Evolutionary conservation across 306 rosid genomes (phyloP), one percentile per base, ranked within the genome.

Genomic region (Hippophae rhamnoides): DNA sequence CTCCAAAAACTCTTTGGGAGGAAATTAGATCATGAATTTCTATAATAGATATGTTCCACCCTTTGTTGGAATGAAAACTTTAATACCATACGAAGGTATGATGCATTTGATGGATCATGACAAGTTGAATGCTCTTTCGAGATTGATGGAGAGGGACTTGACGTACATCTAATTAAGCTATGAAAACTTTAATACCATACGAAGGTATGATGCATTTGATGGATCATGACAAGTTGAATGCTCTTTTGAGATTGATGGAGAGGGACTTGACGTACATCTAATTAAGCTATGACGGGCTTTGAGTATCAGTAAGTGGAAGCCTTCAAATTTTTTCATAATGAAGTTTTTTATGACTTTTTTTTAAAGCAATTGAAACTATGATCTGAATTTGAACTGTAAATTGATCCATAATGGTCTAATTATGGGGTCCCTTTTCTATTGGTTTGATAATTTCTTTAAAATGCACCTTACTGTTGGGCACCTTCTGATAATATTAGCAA

Each of bases 121-220:
- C 53, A 80, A 76, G 69, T 89, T 85, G 75, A 92, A 77, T 57
- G 64, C 42, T 72, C 96, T 87, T 54, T 5, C 18, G 68, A 78
- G 77, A 59, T 41, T 85, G 72, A 62, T 41, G 85, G 86, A 81
- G 98, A 92, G 65, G 95, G 86, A 57, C 82, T 92, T 67, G 93
- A 87, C 70, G 86, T 72, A 43, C 93, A 18, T 0, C 18, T 18
- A 92, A 63, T 78, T 87, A 69, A 92, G 95, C 72, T 85, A 83
- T 69, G 98, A 92, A n/a, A n/a, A n/a, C n/a, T n/a, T n/a, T n/a
- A n/a, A n/a, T n/a, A n/a, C n/a, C n/a, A n/a, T n/a, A n/a, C n/a
- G n/a, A n/a, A n/a, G n/a, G n/a, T 41, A 92, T 85, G 98, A 92
- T 92, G 96, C 98, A 92, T 77, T 63, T 83, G 70, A 87, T 87